Evolutionary conservation across 345 rosid species (phyloP), one percentile per base, ranked within the genome.

Genomic region (Citrus unshiu): DNA sequence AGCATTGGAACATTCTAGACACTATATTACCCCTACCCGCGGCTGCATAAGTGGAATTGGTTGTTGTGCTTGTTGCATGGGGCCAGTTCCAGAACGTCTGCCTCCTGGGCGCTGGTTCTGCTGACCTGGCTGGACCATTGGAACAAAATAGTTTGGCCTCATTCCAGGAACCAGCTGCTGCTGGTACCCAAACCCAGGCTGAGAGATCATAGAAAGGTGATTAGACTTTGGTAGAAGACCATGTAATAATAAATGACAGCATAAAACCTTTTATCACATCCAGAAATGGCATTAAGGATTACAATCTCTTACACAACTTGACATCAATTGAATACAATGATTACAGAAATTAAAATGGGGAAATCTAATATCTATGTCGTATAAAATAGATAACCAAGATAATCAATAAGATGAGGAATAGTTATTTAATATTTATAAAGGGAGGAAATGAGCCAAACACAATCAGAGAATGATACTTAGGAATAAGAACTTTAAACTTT

Each of bases 81-180:
- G 66, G 37, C 83, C 90, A 35, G 85, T 87, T 61, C 98, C 96
- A 24, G 86, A 71, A n/a, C 93, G 83, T 80, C 98, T 86, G 22
- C 93, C 96, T 70, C 96, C 93, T 51, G 92, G 97, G 57, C 92
- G 95, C 82, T 87, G 98, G 8, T 89, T 90, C 82, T 92, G 98
- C 82, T 91, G 98, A 12, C 94, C 93, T 77, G 89, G 79, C 37
- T 56, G 73, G 66, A 90, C 98, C 98, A 95, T 90, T 32, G 95
- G 98, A 88, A 93, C 85, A 81, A 87, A 91, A 77, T 35, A 77
- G 54, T 77, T 77, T 22, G 79, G 79, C 82, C 93, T 89, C 97
- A 95, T 91, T 25, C 95, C 99, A 65, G 95, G 97, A 79, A 95
- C 90, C 43, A 92, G 90, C 85, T 92, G 98, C 85, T 91, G 99